These are phyloP conservation scores for Leccinum variicolor DNA, from an alignment of 768 basidiomycete genomes.

Conservation along the genomic window DNA sequence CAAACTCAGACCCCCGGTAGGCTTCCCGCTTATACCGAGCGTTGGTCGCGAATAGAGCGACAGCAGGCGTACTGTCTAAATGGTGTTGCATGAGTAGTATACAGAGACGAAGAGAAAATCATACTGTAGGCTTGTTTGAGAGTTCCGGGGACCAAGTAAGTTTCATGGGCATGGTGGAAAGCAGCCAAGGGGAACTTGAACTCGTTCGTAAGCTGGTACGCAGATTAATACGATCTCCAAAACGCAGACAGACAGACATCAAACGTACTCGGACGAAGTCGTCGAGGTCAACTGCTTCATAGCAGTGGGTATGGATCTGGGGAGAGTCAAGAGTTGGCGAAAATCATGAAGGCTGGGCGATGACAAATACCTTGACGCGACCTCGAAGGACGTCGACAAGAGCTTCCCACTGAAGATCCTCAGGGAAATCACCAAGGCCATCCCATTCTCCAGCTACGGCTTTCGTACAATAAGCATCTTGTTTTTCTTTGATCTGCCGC, in stretches of 20 bases:
- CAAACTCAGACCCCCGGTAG: conserved; percentile 63
- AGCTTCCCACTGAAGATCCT: conserved; percentile 69
- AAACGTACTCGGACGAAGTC: conserved; percentile 58
- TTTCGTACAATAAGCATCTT: conserved; percentile 52
- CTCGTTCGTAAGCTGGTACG: conserved; percentile 76
- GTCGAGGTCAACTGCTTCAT: conserved; percentile 65
- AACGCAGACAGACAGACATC: neutral
- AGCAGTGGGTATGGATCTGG: conserved; percentile 41
- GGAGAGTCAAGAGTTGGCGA: neutral
- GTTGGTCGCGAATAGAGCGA: conserved; percentile 80
- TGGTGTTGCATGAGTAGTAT: neutral
- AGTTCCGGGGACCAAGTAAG: conserved; percentile 82
- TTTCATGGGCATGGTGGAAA: conserved; percentile 86
- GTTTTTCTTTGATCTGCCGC: conserved; percentile 47
- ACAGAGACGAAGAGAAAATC: neutral
- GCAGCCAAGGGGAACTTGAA: conserved; percentile 82
- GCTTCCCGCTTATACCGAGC: conserved; percentile 64
- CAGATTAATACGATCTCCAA: conserved; percentile 2
- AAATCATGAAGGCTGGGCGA: neutral
- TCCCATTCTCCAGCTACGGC: conserved; percentile 40
- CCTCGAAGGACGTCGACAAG: conserved; percentile 83
- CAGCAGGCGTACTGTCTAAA: conserved; percentile 56
- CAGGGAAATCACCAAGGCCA: conserved; percentile 57
- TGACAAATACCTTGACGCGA: conserved; percentile 59
- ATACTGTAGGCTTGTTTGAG: conserved; percentile 66